Evolutionary conservation across 176 grass and related monocot species (phyloP).

Genomic region (Poa pratensis): DNA sequence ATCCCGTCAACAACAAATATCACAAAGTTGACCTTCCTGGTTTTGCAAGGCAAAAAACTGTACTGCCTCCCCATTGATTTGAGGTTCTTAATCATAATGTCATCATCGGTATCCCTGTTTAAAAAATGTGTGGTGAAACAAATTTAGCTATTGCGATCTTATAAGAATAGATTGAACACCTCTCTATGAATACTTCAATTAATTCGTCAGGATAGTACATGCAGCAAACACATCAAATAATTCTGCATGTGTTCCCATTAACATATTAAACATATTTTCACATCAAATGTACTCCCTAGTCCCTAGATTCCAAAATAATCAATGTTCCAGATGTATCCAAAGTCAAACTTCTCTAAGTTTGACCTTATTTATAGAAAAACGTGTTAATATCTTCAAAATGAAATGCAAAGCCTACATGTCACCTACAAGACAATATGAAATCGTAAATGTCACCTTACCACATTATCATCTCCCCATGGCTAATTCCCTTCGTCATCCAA

Average conservation of each 20-base stretch:
- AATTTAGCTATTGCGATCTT: background rate
- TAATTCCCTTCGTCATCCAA: slow-evolving; percentile 77
- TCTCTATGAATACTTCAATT: background rate
- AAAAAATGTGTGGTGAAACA: background rate
- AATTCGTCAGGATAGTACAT: background rate
- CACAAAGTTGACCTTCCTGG: slow-evolving; percentile 78
- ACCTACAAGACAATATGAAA: background rate
- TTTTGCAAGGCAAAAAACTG: slow-evolving; percentile 51
- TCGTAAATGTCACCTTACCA: slow-evolving; percentile 42
- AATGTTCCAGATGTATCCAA: too few species aligned
- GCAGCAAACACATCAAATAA: background rate
- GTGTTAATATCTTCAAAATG: too few species aligned
- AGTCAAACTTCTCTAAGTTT: too few species aligned
- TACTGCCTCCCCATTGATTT: slow-evolving; percentile 50
- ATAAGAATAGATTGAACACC: slow-evolving; percentile 27
- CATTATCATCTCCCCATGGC: slow-evolving; percentile 55
- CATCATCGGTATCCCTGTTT: slow-evolving; percentile 57
- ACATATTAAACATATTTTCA: too few species aligned
- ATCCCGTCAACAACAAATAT: slow-evolving; percentile 76
- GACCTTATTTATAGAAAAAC: too few species aligned
- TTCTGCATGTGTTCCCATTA: background rate
- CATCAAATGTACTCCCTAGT: too few species aligned
- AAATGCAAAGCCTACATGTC: slow-evolving; percentile 1
- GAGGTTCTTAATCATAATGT: slow-evolving; percentile 35
- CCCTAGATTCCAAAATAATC: too few species aligned